phyloP scores from a whole-genome alignment of 441 rosid species.

The Biscutella laevigata region DNA sequence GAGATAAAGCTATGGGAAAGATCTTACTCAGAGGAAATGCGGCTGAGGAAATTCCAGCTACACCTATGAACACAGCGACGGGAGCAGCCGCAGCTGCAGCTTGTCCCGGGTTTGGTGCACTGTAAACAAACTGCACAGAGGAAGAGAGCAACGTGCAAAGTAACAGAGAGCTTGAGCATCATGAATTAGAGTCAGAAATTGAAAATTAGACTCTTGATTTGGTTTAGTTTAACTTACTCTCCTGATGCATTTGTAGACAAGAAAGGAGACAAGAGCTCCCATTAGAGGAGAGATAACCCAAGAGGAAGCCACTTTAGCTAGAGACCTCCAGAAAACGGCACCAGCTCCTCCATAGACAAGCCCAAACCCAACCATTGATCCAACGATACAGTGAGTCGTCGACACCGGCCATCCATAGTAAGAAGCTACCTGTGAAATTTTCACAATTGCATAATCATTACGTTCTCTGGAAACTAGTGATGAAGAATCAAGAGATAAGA shows the following conservation, averaged over 20 bases:
- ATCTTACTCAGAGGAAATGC: slow-evolving; percentile 81
- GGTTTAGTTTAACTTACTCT: slow-evolving; percentile 42
- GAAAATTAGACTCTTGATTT: slow-evolving; percentile 15
- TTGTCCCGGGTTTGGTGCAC: slow-evolving; percentile 96
- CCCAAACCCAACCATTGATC: slow-evolving; percentile 98
- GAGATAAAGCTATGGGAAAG: slow-evolving; percentile 51
- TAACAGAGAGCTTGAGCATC: neutral
- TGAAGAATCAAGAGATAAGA: neutral
- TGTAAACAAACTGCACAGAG: slow-evolving; percentile 70
- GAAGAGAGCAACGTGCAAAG: neutral
- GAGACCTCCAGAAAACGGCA: slow-evolving; percentile 92
- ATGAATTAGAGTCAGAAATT: neutral
- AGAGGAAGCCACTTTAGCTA: slow-evolving; percentile 83
- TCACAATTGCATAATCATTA: neutral
- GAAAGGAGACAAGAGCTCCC: slow-evolving; percentile 84
- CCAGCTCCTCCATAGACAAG: slow-evolving; percentile 86
- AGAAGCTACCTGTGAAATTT: slow-evolving; percentile 63
- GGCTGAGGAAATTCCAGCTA: slow-evolving; percentile 75
- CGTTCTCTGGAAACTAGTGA: neutral
- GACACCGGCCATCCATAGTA: slow-evolving; percentile 96
- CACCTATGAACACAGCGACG: slow-evolving; percentile 71
- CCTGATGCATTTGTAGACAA: slow-evolving; percentile 93
- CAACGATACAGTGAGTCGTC: slow-evolving; percentile 92
- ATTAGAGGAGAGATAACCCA: slow-evolving; percentile 91
- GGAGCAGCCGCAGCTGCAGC: slow-evolving; percentile 99